Evolutionary conservation across 2,329 filamentous ascomycete species (phyloP), one percentile per base, ranked within the genome.

Genomic region (Diaporthe vexans): DNA sequence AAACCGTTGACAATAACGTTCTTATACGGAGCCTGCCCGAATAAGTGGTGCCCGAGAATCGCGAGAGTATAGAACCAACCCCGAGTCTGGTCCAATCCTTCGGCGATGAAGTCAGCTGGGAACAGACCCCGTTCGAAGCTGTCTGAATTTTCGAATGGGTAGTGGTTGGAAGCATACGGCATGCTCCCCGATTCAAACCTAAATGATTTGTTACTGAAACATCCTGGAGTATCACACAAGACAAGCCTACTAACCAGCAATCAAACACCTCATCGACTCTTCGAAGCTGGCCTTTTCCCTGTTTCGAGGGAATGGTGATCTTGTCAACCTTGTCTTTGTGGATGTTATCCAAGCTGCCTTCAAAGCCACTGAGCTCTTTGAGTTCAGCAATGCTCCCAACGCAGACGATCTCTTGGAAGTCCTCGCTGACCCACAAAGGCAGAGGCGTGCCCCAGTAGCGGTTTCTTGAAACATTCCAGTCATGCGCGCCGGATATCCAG

Each of bases 51-150:
- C 46, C 95, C 95, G 57, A 98, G 87, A 17, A 98, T 95, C 24
- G 94, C 91, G 76, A 98, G 85, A 2, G 95, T 98, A 82, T 98
- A 98, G 85, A 98, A 98, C 96, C 95, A 98, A 65, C 95, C 95
- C 79, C 95, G 91, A 24, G 95, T 98, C 85, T 98, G 96, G 81
- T 98, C 95, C 57, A 97, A 75, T 35, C 78, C 78, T 82, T 98
- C 95, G 0, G 95, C 94, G 80, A 98, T 97, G 83, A 98, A 98
- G 81, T 98, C 94, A 78, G 94, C 95, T 0, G 95, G 95, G 86
- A 97, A 98, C 1, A 91, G 91, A 76, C 91, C 89, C 78, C 33
- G 29, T 21, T 95, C 89, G 76, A 98, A 95, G 74, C 92, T 89
- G 13, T 95, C 94, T 78, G 92, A 90, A 80, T 97, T 97, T 84